Percentiles rank a stretch among this genome's conserved stretches.
Evolutionary conservation across 495 filamentous ascomycete genomes (phyloP).

Genomic region (Talaromyces proteolyticus): DNA sequence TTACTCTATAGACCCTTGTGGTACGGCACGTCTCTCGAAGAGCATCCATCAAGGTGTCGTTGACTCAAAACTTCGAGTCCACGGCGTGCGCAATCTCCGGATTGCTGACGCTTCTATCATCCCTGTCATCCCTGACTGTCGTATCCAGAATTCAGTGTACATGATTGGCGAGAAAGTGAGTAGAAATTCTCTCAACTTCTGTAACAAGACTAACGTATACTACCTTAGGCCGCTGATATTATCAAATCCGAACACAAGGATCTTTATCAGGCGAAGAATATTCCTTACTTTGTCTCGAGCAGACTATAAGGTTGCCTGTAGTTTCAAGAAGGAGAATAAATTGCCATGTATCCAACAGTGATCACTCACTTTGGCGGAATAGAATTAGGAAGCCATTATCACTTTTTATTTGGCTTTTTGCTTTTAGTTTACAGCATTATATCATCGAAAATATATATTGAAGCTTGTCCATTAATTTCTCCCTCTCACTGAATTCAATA

Average conservation of each 20-base stretch:
- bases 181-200: slow-evolving; percentile 42
- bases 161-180: slow-evolving; percentile 51
- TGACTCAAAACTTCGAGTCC: slow-evolving; percentile 30
- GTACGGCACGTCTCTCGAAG: slow-evolving; percentile 40
- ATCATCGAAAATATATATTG: no score
- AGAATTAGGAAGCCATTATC: no score
- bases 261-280: background rate
- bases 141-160: slow-evolving; percentile 46
- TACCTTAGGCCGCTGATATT: slow-evolving; percentile 21
- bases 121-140: slow-evolving; percentile 41
- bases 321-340: no score
- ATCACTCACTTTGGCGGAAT: no score
- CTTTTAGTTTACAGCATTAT: no score
- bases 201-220: slow-evolving; percentile 22
- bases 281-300: slow-evolving; percentile 10
- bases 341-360: no score
- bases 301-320: slow-evolving; percentile 4
- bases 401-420: no score
- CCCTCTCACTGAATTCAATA: no score
- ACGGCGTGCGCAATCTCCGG: slow-evolving; percentile 42
- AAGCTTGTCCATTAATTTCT: no score
- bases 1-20: slow-evolving; percentile 25
- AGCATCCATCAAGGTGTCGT: slow-evolving; percentile 34
- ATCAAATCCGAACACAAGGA: slow-evolving; percentile 1
- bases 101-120: slow-evolving; percentile 57